Conservation (phyloP, 768 basidiomycete genomes). For the Chalciporus sphaerocephalus region DNA sequence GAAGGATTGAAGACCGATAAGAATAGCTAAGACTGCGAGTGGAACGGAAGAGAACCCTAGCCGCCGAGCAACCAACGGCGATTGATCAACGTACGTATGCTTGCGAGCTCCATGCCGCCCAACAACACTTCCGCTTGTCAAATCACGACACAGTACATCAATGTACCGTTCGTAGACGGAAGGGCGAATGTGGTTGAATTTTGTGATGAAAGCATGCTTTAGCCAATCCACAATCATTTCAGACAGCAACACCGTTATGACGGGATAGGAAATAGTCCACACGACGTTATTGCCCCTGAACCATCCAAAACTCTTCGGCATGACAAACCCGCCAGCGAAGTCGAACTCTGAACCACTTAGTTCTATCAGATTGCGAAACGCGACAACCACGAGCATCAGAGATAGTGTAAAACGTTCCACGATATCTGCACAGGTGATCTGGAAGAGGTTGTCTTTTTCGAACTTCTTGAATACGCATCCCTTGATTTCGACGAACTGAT, state of each 20-base stretch:
- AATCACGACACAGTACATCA: constrained; percentile 91
- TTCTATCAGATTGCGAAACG: constrained; percentile 92
- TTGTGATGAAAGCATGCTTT: constrained; percentile 98
- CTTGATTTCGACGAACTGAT: constrained; percentile 99
- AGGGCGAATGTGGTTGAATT: constrained; percentile 97
- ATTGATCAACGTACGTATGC: constrained; percentile 93
- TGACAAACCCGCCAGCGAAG: constrained; percentile 60
- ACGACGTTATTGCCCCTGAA: constrained; percentile 72
- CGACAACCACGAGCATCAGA: constrained; percentile 88
- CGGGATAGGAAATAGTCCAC: constrained; percentile 91
- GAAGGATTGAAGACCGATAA: constrained; percentile 72
- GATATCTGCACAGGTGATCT: constrained; percentile 98
- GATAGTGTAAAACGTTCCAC: constrained; percentile 93
- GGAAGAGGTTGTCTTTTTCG: constrained; percentile 97
- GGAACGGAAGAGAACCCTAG: constrained; percentile 93
- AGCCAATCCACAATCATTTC: constrained; percentile 98
- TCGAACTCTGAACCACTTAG: constrained; percentile 87
- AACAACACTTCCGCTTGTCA: constrained; percentile 73
- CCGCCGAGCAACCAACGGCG: constrained; percentile 88
- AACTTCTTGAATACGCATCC: constrained; percentile 99
- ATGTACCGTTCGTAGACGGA: constrained; percentile 93
- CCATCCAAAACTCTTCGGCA: constrained; percentile 85
- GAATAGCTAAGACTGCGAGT: constrained; percentile 74
- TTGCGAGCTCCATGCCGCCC: constrained; percentile 67
- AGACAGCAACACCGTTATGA: constrained; percentile 82